These are phyloP conservation scores for Candida caryicola DNA, from an alignment of 805 yeast species.

Conservation along the genomic window DNA sequence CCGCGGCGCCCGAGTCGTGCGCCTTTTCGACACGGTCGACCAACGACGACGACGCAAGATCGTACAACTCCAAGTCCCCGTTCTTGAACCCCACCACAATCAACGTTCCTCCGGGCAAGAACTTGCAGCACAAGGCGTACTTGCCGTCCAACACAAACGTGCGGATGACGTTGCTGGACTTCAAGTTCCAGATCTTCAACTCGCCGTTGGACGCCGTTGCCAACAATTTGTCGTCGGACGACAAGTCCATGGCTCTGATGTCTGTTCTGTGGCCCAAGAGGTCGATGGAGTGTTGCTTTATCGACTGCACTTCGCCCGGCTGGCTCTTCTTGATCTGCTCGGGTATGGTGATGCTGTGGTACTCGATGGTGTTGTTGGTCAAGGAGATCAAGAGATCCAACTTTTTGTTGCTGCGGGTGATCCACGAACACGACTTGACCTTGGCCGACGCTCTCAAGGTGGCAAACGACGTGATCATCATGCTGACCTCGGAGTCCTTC, in stretches of 20 bases:
- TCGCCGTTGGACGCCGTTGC: slow-evolving; percentile 91
- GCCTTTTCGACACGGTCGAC: slow-evolving; percentile 68
- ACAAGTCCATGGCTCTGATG: slow-evolving; percentile 76
- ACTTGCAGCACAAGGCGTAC: slow-evolving; percentile 74
- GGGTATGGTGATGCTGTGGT: slow-evolving; percentile 55
- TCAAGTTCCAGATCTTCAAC: slow-evolving; percentile 83
- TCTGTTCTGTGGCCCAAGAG: slow-evolving; percentile 87
- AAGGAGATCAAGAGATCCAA: slow-evolving; percentile 65
- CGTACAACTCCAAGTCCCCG: slow-evolving; percentile 82
- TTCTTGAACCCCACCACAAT: slow-evolving; percentile 85
- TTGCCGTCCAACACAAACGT: slow-evolving; percentile 75
- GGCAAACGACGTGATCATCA: slow-evolving; percentile 67
- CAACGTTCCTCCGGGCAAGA: slow-evolving; percentile 88
- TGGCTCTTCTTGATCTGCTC: slow-evolving; percentile 52
- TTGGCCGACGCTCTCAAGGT: slow-evolving; percentile 63
- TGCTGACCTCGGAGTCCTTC: slow-evolving; percentile 48
- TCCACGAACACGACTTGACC: slow-evolving; percentile 68
- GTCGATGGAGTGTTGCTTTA: slow-evolving; percentile 60
- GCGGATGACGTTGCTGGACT: slow-evolving; percentile 71
- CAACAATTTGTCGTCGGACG: slow-evolving; percentile 73
- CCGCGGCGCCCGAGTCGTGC: slow-evolving; percentile 41
- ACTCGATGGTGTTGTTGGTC: slow-evolving; percentile 72
- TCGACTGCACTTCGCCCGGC: slow-evolving; percentile 41
- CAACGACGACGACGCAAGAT: slow-evolving; percentile 76
- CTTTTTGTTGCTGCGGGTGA: slow-evolving; percentile 40